Percentiles rank a stretch among this genome's conserved stretches.
These are phyloP conservation scores for Populus davidiana DNA, from an alignment of 345 rosid genomes.

Conservation along the genomic window DNA sequence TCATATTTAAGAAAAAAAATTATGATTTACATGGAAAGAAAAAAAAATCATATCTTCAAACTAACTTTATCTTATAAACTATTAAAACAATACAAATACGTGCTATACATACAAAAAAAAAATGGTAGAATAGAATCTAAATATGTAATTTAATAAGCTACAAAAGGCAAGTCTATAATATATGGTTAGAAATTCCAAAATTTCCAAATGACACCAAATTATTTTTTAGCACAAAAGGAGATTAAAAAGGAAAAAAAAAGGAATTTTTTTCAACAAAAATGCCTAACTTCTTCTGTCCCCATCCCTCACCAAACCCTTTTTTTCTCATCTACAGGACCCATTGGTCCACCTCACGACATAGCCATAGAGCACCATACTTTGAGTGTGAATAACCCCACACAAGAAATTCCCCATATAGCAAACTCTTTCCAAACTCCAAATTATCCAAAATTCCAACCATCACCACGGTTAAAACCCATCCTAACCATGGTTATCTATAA, in stretches of 20 bases:
- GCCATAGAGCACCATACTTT: background rate
- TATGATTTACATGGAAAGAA: no score
- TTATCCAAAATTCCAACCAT: background rate
- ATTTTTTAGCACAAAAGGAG: background rate
- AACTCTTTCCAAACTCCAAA: background rate
- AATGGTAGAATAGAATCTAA: no score
- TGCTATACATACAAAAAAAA: no score
- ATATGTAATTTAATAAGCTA: background rate
- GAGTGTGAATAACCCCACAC: background rate
- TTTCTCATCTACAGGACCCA: background rate
- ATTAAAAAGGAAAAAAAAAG: no score
- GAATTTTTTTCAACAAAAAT: background rate
- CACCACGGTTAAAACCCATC: slow-evolving; percentile 9
- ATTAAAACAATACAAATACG: no score
- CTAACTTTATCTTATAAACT: no score
- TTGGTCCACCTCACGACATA: background rate
- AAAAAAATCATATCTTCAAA: no score
- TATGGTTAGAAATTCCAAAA: background rate
- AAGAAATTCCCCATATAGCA: background rate
- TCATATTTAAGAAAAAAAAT: no score
- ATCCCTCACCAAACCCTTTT: background rate
- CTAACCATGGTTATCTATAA: background rate
- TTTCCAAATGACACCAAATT: background rate
- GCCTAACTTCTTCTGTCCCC: background rate
- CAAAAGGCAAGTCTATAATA: no score